Conservation (phyloP, 352 stramenopile species). For the Phytophthora fragariae region DNA sequence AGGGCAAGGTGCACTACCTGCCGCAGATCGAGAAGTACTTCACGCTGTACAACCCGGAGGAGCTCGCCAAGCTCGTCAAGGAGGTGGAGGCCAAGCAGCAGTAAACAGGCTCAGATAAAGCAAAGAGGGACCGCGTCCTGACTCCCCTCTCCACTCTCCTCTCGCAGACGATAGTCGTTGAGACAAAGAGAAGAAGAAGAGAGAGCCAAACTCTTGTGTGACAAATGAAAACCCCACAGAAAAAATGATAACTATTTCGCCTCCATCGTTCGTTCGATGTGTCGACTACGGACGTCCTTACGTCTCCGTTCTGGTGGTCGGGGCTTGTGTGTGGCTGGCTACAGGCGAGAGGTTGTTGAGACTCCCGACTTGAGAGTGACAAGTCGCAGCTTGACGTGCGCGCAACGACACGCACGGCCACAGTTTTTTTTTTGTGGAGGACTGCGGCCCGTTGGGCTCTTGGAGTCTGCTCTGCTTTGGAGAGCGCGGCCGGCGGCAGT, state of each 20-base stretch:
- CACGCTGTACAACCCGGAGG: constrained; percentile 90
- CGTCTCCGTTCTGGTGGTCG: background rate
- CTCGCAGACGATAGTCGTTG: no score
- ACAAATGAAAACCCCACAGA: constrained; percentile 39
- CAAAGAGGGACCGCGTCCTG: no score
- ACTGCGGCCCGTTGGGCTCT: no score
- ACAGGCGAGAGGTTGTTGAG: no score
- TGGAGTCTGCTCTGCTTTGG: background rate
- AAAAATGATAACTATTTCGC: constrained; percentile 45
- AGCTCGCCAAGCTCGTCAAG: constrained; percentile 83
- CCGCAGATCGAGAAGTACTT: constrained; percentile 92
- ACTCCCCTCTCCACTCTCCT: no score
- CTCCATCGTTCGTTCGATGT: constrained; percentile 14
- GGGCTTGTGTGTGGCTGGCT: background rate
- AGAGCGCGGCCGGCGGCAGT: background rate
- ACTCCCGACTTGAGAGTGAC: no score
- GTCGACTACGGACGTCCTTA: background rate
- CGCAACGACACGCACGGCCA: background rate
- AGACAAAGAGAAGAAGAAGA: background rate
- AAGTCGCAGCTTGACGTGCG: no score
- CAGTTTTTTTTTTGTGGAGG: background rate
- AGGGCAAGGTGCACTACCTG: constrained; percentile 90
- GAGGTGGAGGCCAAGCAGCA: constrained; percentile 86
- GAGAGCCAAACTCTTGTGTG: constrained; percentile 19
- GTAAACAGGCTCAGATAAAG: constrained; percentile 33